These are phyloP conservation scores for Erodium trifolium DNA, from an alignment of 441 rosid genomes.

Conservation along the genomic window DNA sequence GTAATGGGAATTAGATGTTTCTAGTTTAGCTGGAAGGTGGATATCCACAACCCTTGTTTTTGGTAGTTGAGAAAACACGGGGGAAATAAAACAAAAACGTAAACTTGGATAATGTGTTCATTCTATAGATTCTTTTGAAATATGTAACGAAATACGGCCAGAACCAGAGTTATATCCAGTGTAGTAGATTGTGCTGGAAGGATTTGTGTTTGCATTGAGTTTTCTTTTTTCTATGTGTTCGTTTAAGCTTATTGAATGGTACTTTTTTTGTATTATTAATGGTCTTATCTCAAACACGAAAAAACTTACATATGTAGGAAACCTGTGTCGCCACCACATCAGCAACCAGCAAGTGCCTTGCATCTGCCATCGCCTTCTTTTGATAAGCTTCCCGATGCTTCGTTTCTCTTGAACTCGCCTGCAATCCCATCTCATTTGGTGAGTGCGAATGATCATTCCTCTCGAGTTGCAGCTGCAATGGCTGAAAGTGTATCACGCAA, in stretches of 20 bases:
- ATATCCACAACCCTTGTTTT: neutral
- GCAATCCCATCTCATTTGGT: slow-evolving; percentile 18
- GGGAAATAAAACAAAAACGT: neutral
- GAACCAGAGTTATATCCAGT: neutral
- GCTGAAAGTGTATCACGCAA: slow-evolving; percentile 60
- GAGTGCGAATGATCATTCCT: slow-evolving; percentile 53
- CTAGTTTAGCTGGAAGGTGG: neutral
- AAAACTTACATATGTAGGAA: slow-evolving; percentile 23
- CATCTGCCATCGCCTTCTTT: slow-evolving; percentile 21
- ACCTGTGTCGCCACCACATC: slow-evolving; percentile 16
- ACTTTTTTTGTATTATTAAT: neutral
- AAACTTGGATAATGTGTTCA: slow-evolving; percentile 7
- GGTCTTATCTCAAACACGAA: neutral
- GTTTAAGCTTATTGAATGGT: neutral
- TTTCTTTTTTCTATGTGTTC: neutral
- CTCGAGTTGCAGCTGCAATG: slow-evolving; percentile 69
- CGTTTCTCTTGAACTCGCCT: slow-evolving; percentile 52
- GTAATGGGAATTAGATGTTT: neutral
- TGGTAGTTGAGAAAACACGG: neutral
- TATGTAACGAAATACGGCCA: neutral
- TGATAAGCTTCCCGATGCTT: slow-evolving; percentile 73
- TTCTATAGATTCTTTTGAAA: neutral
- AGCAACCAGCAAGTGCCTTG: slow-evolving; percentile 18
- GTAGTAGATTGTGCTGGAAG: neutral
- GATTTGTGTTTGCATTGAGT: neutral